Conservation (phyloP, 208 protist species). For the Crithidia fasciculata region DNA sequence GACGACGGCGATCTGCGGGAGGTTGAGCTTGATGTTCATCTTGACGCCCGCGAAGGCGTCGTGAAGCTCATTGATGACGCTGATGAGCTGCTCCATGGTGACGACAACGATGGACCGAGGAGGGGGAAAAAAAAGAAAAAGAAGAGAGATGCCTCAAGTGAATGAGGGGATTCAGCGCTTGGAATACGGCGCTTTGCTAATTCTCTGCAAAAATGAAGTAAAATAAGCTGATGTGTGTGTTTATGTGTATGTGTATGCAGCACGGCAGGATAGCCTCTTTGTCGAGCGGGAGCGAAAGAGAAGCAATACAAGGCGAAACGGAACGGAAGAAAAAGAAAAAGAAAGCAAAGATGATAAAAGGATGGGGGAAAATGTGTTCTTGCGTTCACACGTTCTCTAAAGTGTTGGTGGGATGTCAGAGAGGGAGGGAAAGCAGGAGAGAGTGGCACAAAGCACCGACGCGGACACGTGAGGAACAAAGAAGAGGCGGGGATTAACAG, state of each 20-base stretch:
- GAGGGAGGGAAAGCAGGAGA: background rate
- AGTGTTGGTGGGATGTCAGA: background rate
- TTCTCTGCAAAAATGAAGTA: background rate
- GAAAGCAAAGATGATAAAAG: constrained; percentile 4
- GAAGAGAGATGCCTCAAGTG: background rate
- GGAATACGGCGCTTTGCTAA: no score
- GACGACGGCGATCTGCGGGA: constrained; percentile 99
- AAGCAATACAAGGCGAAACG: constrained; percentile 1
- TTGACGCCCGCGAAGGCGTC: constrained; percentile 93
- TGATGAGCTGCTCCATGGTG: constrained; percentile 96
- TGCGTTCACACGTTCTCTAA: no score
- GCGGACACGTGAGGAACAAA: background rate
- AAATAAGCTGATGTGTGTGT: constrained; percentile 4
- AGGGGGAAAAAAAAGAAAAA: constrained; percentile 3
- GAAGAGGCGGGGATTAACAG: background rate
- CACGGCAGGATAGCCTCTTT: background rate
- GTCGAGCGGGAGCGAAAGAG: background rate
- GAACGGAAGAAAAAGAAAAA: background rate
- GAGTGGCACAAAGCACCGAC: background rate
- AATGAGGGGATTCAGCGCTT: no score
- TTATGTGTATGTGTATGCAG: constrained; percentile 22
- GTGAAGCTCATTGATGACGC: constrained; percentile 98
- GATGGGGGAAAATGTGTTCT: no score
- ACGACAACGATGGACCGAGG: background rate
- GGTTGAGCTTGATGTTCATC: constrained; percentile 94